Conservation (phyloP, 352 stramenopile genomes). For the Pythium volutum region DNA sequence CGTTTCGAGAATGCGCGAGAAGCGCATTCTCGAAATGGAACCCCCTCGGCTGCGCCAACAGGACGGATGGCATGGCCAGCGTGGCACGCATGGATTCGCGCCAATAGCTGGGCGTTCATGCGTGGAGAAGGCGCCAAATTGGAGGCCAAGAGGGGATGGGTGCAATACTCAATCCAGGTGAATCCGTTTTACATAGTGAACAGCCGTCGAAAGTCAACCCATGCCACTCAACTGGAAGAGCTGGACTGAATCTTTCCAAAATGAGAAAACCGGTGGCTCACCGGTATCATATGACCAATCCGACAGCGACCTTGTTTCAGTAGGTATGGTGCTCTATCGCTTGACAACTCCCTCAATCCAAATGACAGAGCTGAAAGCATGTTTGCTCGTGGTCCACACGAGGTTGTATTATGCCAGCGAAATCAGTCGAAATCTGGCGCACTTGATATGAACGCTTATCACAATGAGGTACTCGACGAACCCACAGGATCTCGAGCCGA, state of each 20-base stretch:
- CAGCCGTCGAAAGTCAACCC: slow-evolving; percentile 22
- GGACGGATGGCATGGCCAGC: slow-evolving; percentile 16
- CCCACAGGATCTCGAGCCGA: neutral
- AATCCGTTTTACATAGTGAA: slow-evolving; percentile 8
- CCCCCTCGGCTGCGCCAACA: neutral
- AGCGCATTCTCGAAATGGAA: slow-evolving; percentile 19
- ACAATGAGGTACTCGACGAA: too few species aligned
- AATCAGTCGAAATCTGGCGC: too few species aligned
- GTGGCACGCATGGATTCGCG: neutral
- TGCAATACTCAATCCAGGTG: slow-evolving; percentile 9
- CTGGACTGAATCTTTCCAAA: slow-evolving; percentile 8
- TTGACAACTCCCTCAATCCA: too few species aligned
- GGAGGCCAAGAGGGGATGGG: neutral
- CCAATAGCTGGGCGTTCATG: neutral
- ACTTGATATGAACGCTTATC: too few species aligned
- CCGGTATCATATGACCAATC: neutral
- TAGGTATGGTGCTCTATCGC: too few species aligned
- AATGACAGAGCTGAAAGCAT: too few species aligned
- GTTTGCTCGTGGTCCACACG: too few species aligned
- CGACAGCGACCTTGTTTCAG: too few species aligned
- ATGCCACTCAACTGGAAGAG: neutral
- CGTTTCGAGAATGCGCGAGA: slow-evolving; percentile 22
- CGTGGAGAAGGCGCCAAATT: neutral
- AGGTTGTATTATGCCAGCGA: too few species aligned
- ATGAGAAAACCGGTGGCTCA: neutral